Base-by-base conservation (phyloP, 805 yeast genomes). In the Kuraishia floccosa region DNA sequence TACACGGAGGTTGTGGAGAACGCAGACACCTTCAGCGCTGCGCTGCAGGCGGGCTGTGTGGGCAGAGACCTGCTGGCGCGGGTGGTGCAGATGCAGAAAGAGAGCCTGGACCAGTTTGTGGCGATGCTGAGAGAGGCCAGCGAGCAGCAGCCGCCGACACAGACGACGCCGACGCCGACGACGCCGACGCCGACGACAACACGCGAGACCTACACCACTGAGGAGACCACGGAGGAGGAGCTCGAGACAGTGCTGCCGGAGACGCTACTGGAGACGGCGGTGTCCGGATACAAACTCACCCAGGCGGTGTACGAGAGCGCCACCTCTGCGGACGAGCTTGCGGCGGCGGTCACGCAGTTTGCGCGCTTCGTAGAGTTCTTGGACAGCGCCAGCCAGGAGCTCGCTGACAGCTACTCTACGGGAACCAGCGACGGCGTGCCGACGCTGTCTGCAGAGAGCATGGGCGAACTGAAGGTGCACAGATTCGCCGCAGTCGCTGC, bases 1-100 rank as follows among this genome's bases (percentile, higher is more conserved):
- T 65, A 65, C 38, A 58, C 60, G 19, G 74, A 69, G 37, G 54
- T 54, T 7, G 46, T 68, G 24, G 76, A 70, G 32, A 47, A 47
- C 15, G 39, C 31, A 13, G 17, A 32, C 9, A 40, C 39, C 4
- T 24, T 39, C 5, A 39, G 34, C 8, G 29, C 37, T 8, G 19
- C 21, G 8, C n/a, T n/a, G n/a, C 25, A 29, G 5, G 9, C 12
- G 8, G 8, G 30, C 6, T 28, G 23, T 6, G 5, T 8, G 12
- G 17, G 20, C n/a, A n/a, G n/a, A n/a, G 23, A 32, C 17, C 39
- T 42, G 27, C 19, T 22, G 9, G 14, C 46, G 20, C 55, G 20
- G 4, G 20, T 26, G 9, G 28, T 26, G 16, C 22, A 7, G 22
- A 19, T 17, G 19, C 41, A 60, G 13, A 20, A 31, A 11, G 33